phyloP scores from a whole-genome alignment of 495 filamentous ascomycete genomes.

The Chaetomium fimeti region DNA sequence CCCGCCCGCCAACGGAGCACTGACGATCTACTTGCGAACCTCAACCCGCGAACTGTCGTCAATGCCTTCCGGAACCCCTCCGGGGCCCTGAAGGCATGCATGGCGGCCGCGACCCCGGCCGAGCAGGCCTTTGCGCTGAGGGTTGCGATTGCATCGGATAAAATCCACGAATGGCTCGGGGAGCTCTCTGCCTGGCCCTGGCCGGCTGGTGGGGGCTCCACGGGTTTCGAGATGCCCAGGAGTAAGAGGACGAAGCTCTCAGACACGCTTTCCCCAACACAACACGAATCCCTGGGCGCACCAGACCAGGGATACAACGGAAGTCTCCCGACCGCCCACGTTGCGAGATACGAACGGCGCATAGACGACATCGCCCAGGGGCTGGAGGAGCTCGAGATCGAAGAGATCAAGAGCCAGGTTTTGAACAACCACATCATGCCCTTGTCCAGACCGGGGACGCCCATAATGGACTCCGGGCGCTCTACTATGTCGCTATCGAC shows the following conservation, averaged over 20 bases:
- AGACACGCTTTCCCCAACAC: conserved; percentile 6
- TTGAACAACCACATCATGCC: conserved; percentile 70
- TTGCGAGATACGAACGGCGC: conserved; percentile 66
- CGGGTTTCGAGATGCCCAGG: conserved; percentile 56
- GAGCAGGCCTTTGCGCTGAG: conserved; percentile 71
- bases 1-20: conserved; percentile 38
- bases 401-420: conserved; percentile 88
- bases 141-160: conserved; percentile 70
- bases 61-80: conserved; percentile 51
- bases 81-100: conserved; percentile 58
- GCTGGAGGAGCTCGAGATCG: conserved; percentile 77
- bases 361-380: conserved; percentile 74
- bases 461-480: conserved; percentile 47
- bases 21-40: conserved; percentile 47
- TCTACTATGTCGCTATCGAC: conserved; percentile 48
- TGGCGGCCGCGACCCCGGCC: conserved; percentile 62
- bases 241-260: conserved; percentile 41
- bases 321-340: conserved; percentile 59
- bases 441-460: conserved; percentile 52
- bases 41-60: conserved; percentile 44
- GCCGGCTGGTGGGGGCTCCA: conserved; percentile 55
- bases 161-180: conserved; percentile 70
- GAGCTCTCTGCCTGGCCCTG: conserved; percentile 77
- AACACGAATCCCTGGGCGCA: background rate
- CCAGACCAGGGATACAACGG: conserved; percentile 59